These are phyloP conservation scores for Neurospora cerealis DNA, from an alignment of 495 filamentous ascomycete species.

Conservation along the genomic window DNA sequence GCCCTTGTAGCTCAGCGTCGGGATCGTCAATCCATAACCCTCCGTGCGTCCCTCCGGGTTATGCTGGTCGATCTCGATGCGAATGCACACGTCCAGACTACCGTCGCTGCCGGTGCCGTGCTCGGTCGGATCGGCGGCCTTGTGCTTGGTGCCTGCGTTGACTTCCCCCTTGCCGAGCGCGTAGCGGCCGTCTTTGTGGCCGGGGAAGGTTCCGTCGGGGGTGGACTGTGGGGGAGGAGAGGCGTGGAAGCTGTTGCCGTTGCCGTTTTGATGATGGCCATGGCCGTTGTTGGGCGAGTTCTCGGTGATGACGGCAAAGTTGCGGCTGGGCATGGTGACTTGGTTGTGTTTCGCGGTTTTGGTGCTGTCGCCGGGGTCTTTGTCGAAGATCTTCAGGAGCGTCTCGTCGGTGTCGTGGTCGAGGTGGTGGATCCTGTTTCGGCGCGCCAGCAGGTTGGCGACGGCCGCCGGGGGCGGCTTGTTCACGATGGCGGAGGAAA, in stretches of 20 bases:
- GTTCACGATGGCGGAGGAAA: conserved; percentile 88
- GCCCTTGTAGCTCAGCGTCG: conserved; percentile 29
- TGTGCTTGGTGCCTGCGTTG: conserved; percentile 53
- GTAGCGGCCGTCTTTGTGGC: conserved; percentile 43
- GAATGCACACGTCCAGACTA: conserved; percentile 56
- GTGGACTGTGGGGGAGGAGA: not conserved
- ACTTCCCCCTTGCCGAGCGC: conserved; percentile 57
- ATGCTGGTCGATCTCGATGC: conserved; percentile 62
- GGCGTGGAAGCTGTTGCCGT: conserved; percentile 7
- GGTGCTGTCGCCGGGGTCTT: conserved; percentile 59
- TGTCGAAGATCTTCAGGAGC: conserved; percentile 74
- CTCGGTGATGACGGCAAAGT: conserved; percentile 79
- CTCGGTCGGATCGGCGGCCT: conserved; percentile 43
- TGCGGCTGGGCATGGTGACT: conserved; percentile 83
- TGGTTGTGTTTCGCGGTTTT: conserved; percentile 65
- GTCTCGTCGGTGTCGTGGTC: conserved; percentile 80
- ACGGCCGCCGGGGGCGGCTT: conserved; percentile 82
- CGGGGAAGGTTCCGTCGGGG: conserved; percentile 3
- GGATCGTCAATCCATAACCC: conserved; percentile 58
- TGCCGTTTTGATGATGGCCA: conserved; percentile 12
- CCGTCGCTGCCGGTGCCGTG: conserved; percentile 48
- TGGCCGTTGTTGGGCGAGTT: conserved; percentile 35
- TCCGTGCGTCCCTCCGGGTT: conserved; percentile 51
- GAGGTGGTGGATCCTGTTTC: conserved; percentile 92
- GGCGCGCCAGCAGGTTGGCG: conserved; percentile 72